These are phyloP conservation scores for Penicillium herquei DNA, from an alignment of 495 filamentous ascomycete species.

Conservation along the genomic window DNA sequence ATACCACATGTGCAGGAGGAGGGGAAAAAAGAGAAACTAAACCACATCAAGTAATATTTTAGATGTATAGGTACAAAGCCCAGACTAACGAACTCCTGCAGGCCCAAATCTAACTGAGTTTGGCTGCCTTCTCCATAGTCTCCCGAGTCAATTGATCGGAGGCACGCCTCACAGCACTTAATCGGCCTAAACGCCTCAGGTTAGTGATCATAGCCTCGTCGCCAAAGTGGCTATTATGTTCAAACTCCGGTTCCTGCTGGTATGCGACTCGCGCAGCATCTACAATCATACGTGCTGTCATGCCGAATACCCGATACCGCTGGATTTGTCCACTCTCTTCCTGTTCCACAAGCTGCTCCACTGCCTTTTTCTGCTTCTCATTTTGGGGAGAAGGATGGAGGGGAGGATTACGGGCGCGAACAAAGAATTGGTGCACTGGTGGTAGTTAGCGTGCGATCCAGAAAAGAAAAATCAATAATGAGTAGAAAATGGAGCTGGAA, in stretches of 20 bases:
- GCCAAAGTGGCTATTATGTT: conserved; percentile 74
- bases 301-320: conserved; percentile 81
- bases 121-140: conserved; percentile 54
- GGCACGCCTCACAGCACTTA: conserved; percentile 50
- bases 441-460: neutral
- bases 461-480: neutral
- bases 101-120: conserved; percentile 38
- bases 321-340: conserved; percentile 42
- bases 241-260: conserved; percentile 76
- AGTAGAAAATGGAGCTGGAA: neutral
- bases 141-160: conserved; percentile 56
- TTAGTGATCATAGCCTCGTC: conserved; percentile 73
- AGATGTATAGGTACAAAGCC: neutral
- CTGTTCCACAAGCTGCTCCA: conserved; percentile 39
- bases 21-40: neutral
- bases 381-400: conserved; percentile 45
- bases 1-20: neutral
- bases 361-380: conserved; percentile 23
- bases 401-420: conserved; percentile 56
- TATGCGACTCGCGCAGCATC: conserved; percentile 85
- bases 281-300: conserved; percentile 86
- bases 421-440: conserved; percentile 83
- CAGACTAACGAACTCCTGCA: neutral
- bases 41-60: neutral
- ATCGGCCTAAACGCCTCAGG: conserved; percentile 58